Evolutionary conservation across 345 rosid genomes (phyloP).

Genomic region (Citrus sp.): DNA sequence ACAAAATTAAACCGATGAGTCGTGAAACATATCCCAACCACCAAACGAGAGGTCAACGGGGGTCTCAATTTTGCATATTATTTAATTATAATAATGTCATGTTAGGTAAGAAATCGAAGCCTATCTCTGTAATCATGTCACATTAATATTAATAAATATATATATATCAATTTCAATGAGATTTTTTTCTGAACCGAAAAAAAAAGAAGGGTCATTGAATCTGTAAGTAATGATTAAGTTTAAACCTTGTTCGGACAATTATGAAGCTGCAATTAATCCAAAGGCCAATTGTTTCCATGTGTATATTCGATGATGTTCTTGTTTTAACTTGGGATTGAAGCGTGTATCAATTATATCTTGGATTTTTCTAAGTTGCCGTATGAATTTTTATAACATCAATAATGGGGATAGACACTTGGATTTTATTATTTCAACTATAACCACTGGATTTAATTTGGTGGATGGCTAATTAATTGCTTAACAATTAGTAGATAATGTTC

Average conservation of each 20-base stretch:
- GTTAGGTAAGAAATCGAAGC: slow-evolving; percentile 1
- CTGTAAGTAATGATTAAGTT: background rate
- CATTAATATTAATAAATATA: too few species aligned
- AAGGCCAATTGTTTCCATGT: too few species aligned
- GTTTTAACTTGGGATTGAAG: background rate
- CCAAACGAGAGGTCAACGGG: slow-evolving; percentile 4
- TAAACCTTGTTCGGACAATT: background rate
- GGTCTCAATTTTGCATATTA: background rate
- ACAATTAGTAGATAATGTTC: too few species aligned
- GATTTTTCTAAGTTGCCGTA: too few species aligned
- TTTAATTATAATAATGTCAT: background rate
- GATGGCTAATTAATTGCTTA: too few species aligned
- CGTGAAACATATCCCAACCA: slow-evolving; percentile 14
- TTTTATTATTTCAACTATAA: too few species aligned
- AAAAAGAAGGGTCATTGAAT: background rate
- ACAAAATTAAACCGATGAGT: slow-evolving; percentile 14
- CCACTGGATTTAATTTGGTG: too few species aligned
- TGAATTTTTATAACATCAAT: too few species aligned
- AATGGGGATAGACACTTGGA: too few species aligned
- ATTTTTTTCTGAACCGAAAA: background rate
- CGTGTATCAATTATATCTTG: background rate
- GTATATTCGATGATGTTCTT: background rate
- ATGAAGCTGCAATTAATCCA: too few species aligned
- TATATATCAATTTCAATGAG: background rate
- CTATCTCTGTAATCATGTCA: background rate